phyloP scores from a whole-genome alignment of 805 yeast species.

The Metschnikowia proteae region DNA sequence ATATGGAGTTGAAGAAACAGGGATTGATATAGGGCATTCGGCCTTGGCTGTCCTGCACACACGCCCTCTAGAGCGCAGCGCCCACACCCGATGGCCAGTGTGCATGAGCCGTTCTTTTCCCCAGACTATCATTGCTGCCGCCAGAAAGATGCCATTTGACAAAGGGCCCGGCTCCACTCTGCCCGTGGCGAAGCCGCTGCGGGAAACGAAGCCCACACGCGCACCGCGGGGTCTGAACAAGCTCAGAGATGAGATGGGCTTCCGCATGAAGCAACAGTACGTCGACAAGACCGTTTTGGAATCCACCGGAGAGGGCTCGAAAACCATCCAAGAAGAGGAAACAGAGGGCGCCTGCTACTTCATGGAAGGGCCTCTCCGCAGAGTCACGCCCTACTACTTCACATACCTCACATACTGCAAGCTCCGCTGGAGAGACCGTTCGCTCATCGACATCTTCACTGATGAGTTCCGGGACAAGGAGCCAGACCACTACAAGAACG shows the following conservation, averaged over 20 bases:
- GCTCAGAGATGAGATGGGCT: constrained; percentile 45
- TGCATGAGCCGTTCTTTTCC: background rate
- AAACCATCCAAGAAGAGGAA: constrained; percentile 51
- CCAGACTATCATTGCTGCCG: background rate
- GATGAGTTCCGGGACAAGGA: constrained; percentile 82
- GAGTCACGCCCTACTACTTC: constrained; percentile 81
- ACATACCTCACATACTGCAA: constrained; percentile 92
- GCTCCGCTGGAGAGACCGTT: constrained; percentile 84
- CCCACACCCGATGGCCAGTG: background rate
- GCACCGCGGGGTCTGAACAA: constrained; percentile 14
- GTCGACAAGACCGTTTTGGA: constrained; percentile 42
- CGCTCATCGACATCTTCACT: constrained; percentile 72
- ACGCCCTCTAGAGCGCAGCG: constrained; percentile 1
- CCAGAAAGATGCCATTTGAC: background rate
- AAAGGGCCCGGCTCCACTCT: background rate
- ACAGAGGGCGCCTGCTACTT: constrained; percentile 55
- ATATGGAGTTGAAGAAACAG: constrained; percentile 80
- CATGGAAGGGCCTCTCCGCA: constrained; percentile 59
- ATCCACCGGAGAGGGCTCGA: constrained; percentile 34
- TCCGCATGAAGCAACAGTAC: constrained; percentile 42
- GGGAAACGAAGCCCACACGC: background rate
- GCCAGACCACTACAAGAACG: constrained; percentile 56
- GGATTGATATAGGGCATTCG: constrained; percentile 56
- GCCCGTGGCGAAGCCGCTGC: background rate
- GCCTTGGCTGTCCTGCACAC: background rate